Evolutionary conservation across 192 early-diverging fungal species (phyloP).

Genomic region (Lunasporangiospora selenospora): DNA sequence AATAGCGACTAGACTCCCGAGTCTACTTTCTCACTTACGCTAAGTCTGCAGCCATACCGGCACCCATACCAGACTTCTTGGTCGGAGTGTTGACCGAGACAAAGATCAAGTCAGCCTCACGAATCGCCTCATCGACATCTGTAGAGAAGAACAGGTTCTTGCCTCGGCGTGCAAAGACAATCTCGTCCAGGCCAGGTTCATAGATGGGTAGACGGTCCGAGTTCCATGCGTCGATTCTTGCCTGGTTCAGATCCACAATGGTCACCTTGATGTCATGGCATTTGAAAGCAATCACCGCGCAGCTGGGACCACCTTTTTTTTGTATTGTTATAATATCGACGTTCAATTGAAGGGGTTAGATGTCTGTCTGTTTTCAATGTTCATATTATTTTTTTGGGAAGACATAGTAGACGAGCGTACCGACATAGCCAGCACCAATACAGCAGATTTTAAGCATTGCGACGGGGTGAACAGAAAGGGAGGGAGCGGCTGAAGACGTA

Average conservation of each 20-base stretch:
- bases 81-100: conserved; percentile 95
- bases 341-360: no score
- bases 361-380: no score
- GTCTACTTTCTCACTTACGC: no score
- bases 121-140: conserved; percentile 78
- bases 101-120: conserved; percentile 87
- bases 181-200: conserved; percentile 90
- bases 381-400: no score
- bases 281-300: conserved; percentile 90
- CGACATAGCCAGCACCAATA: conserved; percentile 92
- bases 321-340: no score
- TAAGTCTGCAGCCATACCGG: conserved; percentile 85
- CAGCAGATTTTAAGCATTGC: conserved; percentile 64
- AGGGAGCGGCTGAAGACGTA: background rate
- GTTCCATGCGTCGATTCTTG: conserved; percentile 93
- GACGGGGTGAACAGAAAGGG: background rate
- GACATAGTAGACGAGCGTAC: no score
- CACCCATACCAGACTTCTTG: conserved; percentile 78
- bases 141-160: conserved; percentile 91
- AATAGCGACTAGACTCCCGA: no score
- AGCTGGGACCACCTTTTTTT: conserved; percentile 91
- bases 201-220: conserved; percentile 90
- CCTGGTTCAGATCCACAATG: conserved; percentile 86
- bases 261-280: conserved; percentile 90
- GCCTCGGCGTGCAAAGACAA: conserved; percentile 79